Conservation (phyloP, 495 filamentous ascomycete genomes). For the Baudoinia panamericana region DNA sequence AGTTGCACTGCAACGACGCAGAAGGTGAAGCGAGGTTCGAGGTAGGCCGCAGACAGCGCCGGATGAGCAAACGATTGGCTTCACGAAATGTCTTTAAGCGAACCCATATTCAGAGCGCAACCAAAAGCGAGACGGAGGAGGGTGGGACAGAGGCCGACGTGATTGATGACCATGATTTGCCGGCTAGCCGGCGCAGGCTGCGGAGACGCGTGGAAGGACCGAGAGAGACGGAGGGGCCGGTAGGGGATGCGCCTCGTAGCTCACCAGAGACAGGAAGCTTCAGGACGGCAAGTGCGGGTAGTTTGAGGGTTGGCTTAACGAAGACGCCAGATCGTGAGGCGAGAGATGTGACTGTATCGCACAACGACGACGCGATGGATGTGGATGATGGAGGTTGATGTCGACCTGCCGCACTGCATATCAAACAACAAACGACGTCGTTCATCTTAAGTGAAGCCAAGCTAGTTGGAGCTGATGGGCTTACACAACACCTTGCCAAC, state of each 20-base stretch:
- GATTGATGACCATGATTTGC: conserved; percentile 6
- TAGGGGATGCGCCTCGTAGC: background rate
- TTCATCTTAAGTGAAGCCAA: no score
- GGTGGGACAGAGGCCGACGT: conserved; percentile 6
- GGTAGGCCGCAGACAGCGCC: conserved; percentile 1
- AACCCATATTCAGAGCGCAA: conserved; percentile 11
- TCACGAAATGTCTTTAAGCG: conserved; percentile 15
- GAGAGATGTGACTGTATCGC: no score
- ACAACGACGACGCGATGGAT: no score
- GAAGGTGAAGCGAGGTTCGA: conserved; percentile 1
- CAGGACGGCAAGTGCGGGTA: no score
- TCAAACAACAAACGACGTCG: no score
- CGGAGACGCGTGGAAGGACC: conserved; percentile 1
- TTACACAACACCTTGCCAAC: no score
- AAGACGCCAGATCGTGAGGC: no score
- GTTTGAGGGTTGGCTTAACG: no score
- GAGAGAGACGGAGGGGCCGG: background rate
- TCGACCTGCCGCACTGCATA: no score
- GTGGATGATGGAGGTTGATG: no score
- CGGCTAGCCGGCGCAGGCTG: conserved; percentile 3
- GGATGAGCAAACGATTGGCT: conserved; percentile 4
- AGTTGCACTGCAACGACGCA: conserved; percentile 3
- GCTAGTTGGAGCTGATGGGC: no score
- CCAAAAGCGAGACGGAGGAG: background rate
- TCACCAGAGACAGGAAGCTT: no score